A percentile compares a stretch with the other conserved stretches of the same genome.
Conservation (phyloP, 1,139 yeast species). For the Suhomyces taliae region DNA sequence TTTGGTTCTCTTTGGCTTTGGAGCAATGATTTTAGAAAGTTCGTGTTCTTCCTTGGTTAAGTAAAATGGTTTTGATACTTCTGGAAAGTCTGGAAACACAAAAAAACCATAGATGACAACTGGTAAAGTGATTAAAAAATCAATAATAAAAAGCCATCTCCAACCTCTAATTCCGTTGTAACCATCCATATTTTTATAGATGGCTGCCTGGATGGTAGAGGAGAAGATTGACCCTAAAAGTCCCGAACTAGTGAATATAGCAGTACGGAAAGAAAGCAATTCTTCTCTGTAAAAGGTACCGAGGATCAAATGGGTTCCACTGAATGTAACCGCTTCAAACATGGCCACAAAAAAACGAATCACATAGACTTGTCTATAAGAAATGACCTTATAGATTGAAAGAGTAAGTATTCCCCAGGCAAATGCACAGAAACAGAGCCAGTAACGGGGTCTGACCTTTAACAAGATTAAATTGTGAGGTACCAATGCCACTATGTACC, state of each 20-base stretch:
- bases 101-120: constrained; percentile 54
- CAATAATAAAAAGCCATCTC: constrained; percentile 43
- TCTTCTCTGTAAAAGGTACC: constrained; percentile 55
- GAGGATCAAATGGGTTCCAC: constrained; percentile 53
- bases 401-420: constrained; percentile 58
- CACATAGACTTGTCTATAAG: constrained; percentile 46
- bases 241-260: constrained; percentile 55
- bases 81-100: constrained; percentile 61
- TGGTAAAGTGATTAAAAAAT: constrained; percentile 41
- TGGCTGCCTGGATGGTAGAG: constrained; percentile 37
- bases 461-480: constrained; percentile 55
- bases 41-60: constrained; percentile 37
- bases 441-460: constrained; percentile 52
- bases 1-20: constrained; percentile 32
- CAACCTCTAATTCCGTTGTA: constrained; percentile 35
- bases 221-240: constrained; percentile 51
- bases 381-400: constrained; percentile 46
- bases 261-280: constrained; percentile 50
- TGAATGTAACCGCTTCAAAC: constrained; percentile 55
- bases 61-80: constrained; percentile 37
- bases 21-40: constrained; percentile 29
- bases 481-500: constrained; percentile 57
- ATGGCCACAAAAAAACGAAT: constrained; percentile 56
- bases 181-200: constrained; percentile 32
- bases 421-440: constrained; percentile 54